Evolutionary conservation across 2,329 filamentous ascomycete species (phyloP).

Genomic region (Trichocomaceae sp.): DNA sequence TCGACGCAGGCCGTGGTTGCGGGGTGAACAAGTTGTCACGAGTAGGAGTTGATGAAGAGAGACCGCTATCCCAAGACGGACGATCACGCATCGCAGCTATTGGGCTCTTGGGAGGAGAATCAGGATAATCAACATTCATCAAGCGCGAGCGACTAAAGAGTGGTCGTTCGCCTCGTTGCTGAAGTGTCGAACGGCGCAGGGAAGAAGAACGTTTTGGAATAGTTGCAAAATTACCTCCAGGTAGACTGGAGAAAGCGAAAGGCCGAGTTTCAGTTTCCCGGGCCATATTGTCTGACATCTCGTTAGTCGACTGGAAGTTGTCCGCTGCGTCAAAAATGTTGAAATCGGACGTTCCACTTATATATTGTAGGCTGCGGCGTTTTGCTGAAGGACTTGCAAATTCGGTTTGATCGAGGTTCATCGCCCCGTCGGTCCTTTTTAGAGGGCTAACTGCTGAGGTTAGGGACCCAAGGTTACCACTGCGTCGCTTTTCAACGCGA

Average conservation of each 20-base stretch:
- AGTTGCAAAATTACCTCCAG: constrained; percentile 43
- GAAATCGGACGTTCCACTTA: constrained; percentile 55
- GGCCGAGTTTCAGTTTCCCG: constrained; percentile 22
- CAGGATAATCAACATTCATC: constrained; percentile 31
- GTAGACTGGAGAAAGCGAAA: constrained; percentile 31
- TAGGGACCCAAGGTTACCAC: constrained; percentile 42
- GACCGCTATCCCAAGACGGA: constrained; percentile 71
- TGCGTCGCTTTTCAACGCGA: constrained; percentile 45
- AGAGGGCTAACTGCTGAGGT: constrained; percentile 69
- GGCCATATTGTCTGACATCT: constrained; percentile 22
- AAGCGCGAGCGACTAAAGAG: constrained; percentile 42
- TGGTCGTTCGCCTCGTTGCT: constrained; percentile 68
- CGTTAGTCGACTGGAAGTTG: constrained; percentile 18
- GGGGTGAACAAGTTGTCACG: constrained; percentile 60
- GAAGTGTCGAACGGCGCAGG: constrained; percentile 76
- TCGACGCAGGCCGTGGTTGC: constrained; percentile 45
- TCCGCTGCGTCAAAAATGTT: constrained; percentile 64
- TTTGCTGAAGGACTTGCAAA: constrained; percentile 84
- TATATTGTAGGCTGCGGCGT: constrained; percentile 76
- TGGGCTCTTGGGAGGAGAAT: constrained; percentile 50
- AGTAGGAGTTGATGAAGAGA: constrained; percentile 57
- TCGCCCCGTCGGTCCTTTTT: constrained; percentile 83
- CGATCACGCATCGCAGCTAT: constrained; percentile 60
- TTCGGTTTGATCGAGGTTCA: constrained; percentile 74
- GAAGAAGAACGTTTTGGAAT: constrained; percentile 67